Evolutionary conservation across 164 flowering plant species (phyloP), one percentile per base, ranked within the genome.

Genomic region (Paratinospora sagittata): DNA sequence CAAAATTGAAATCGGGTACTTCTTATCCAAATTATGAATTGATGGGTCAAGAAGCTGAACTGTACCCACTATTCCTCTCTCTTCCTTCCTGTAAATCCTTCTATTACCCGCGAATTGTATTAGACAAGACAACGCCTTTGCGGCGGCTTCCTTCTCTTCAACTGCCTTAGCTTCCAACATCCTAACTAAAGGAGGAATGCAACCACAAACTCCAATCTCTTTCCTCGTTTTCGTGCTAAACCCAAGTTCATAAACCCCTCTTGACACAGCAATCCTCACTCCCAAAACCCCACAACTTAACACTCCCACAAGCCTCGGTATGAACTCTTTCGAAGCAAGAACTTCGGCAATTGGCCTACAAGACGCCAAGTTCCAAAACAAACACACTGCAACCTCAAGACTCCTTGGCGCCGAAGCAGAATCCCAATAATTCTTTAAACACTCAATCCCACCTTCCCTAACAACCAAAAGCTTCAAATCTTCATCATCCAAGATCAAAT

Each of bases 91-190:
- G n/a, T 92, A 85, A 63, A 87, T 57, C 81, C 70, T 87, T 69
- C 87, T 81, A 67, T 92, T 94, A 0, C 81, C 85, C 0, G 73
- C 73, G 66, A 75, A 87, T 34, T 67, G 27, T 82, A 90, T n/a
- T 7, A 92, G 78, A 16, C 60, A 72, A 0, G 89, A 84, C 74
- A 94, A 77, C 0, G 96, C 88, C 78, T 78, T 88, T 0, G 87
- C 87, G 0, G 95, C 90, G 0, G 86, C 83, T 70, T 89, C 95
- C 70, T 79, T 89, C 85, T 92, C 98, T 67, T 87, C 92, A 8
- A 79, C 77, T 0, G 88, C 84, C 77, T 93, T 91, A 0, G 86
- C 93, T 60, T 92, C 97, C 72, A 92, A 62, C 97, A 92, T 89
- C 49, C 81, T 82, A 27, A 86, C 81, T 77, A 94, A 64, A 49